Base-by-base conservation (phyloP, 345 rosid species). In the Xanthoceras sorbifolium region DNA sequence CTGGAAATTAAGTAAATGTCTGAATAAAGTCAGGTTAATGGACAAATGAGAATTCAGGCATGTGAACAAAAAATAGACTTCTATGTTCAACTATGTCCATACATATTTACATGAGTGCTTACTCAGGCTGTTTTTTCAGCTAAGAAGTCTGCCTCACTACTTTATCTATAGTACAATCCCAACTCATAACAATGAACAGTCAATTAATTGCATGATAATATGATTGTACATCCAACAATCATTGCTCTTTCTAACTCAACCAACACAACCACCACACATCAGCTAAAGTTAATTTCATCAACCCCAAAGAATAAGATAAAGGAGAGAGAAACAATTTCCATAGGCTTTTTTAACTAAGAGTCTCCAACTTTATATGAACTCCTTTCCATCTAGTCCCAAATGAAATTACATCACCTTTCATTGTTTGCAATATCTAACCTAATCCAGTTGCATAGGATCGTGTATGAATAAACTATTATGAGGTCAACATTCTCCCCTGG, bases 11-110 rank as follows among this genome's bases (percentile, higher is more conserved):
- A 22, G 25, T 8, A 60, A 31, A 63, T 14, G 69, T 73, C 69
- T 65, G 15, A 70, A 71, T 55, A 23, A 52, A 64, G 61, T 54
- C 75, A 55, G 68, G 23, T 76, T 60, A 28, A 68, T 23, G 31
- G 34, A 22, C 40, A 62, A 62, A 59, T 18, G 11, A 46, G 57
- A 69, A 46, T 5, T 64, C 34, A 61, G 63, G 67, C 31, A 61
- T 50, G 64, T 32, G 23, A 23, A 52, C 46, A 46, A 72, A 20
- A 8, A 57, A 23, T n/a, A 23, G 12, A 23, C 28, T 57, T 9
- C 62, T n/a, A 23, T 8, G 6, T 57, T 9, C 3, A 50, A 50
- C 57, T 50, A 50, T 50, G 57, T 31, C 12, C 5, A 60, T 4
- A 32, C 22, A 50, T 42, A 42, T 50, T 17, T 50, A 50, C 57